Evolutionary conservation across 768 basidiomycete genomes (phyloP).

Genomic region (Rickenella mellea): DNA sequence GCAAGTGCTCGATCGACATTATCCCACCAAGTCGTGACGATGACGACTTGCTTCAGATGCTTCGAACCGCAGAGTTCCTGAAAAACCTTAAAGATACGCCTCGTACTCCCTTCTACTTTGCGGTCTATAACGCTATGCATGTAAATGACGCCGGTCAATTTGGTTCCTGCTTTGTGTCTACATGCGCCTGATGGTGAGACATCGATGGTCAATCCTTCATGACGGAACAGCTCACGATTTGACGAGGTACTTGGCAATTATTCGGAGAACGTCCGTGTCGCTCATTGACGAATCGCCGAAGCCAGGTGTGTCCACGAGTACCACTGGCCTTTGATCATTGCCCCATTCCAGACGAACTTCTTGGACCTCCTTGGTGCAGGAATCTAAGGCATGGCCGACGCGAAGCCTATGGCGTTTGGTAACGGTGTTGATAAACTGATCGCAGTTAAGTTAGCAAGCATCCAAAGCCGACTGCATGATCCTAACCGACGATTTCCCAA

Average conservation of each 20-base stretch:
- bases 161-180: slow-evolving; percentile 7
- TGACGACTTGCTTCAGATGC: slow-evolving; percentile 11
- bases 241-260: slow-evolving; percentile 7
- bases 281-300: slow-evolving; percentile 40
- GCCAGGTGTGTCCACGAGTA: slow-evolving; percentile 52
- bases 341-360: slow-evolving; percentile 31
- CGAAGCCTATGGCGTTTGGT: slow-evolving; percentile 39
- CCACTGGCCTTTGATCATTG: slow-evolving; percentile 28
- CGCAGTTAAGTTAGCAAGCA: slow-evolving; percentile 4
- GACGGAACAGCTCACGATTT: background rate
- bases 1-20: slow-evolving; percentile 5
- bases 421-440: slow-evolving; percentile 43
- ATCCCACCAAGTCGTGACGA: slow-evolving; percentile 16
- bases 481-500: slow-evolving; percentile 26
- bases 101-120: slow-evolving; percentile 7
- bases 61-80: slow-evolving; percentile 11
- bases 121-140: slow-evolving; percentile 13
- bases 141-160: slow-evolving; percentile 12
- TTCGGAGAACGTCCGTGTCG: slow-evolving; percentile 8
- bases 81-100: slow-evolving; percentile 5
- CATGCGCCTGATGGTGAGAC: background rate
- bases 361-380: slow-evolving; percentile 40
- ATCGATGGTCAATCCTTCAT: background rate
- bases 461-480: background rate
- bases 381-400: slow-evolving; percentile 36